These are phyloP conservation scores for Elsinoe ampelina DNA, from an alignment of 2,329 filamentous ascomycete species.

Conservation along the genomic window DNA sequence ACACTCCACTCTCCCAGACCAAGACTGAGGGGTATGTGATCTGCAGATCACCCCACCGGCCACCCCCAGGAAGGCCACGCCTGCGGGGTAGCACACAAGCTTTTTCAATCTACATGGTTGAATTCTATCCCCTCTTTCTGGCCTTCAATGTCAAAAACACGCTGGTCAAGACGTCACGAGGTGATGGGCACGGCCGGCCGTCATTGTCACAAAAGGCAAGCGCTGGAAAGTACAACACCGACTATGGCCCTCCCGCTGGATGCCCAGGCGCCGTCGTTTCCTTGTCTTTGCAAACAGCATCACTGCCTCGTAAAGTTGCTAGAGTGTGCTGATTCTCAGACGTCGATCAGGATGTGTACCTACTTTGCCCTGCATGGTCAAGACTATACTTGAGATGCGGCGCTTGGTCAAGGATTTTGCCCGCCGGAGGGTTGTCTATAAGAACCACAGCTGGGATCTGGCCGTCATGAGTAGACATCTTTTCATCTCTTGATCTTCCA, in stretches of 20 bases:
- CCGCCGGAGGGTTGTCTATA: neutral
- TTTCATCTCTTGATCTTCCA: too few species aligned
- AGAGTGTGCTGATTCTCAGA: neutral
- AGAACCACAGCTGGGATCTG: neutral
- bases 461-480: too few species aligned
- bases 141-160: neutral
- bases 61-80: neutral
- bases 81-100: neutral
- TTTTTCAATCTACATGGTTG: neutral
- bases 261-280: neutral
- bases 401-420: neutral
- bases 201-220: neutral
- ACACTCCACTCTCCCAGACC: too few species aligned
- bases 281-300: neutral
- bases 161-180: neutral
- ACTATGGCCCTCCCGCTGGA: neutral
- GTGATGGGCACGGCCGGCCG: neutral
- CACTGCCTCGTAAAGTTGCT: neutral
- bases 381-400: neutral
- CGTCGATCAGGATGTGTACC: neutral
- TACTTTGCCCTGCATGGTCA: neutral
- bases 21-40: neutral
- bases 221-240: neutral
- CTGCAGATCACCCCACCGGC: constrained; percentile 1
- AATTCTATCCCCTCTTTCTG: neutral